Percentiles rank a stretch among this genome's conserved stretches.
These are phyloP conservation scores for Teratosphaeria zuluensis DNA, from an alignment of 2,329 filamentous ascomycete species.

Conservation along the genomic window DNA sequence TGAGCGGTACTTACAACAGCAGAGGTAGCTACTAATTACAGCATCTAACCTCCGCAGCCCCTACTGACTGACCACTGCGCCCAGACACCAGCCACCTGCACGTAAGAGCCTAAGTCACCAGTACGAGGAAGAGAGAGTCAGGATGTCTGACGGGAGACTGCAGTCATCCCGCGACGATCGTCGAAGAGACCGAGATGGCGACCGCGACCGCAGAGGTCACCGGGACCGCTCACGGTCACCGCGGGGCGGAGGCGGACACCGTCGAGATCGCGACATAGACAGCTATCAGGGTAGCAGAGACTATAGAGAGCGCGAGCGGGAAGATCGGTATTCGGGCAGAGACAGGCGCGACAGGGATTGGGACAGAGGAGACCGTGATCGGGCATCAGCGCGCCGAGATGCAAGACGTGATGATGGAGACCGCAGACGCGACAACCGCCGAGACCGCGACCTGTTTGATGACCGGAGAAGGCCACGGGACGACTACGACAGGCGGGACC, in stretches of 20 bases:
- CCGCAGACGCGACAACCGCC: conserved; percentile 38
- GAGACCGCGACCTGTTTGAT: conserved; percentile 28
- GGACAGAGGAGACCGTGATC: conserved; percentile 32
- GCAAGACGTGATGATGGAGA: conserved; percentile 50
- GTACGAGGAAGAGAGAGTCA: conserved; percentile 11
- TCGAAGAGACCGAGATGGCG: conserved; percentile 37
- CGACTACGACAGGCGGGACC: conserved; percentile 36
- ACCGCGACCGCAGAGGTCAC: conserved; percentile 44
- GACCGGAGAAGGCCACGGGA: conserved; percentile 22
- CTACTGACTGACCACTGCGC: background rate
- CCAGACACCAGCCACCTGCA: conserved; percentile 3
- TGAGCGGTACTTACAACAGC: background rate
- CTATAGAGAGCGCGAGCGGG: conserved; percentile 85
- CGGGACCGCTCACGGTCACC: conserved; percentile 76
- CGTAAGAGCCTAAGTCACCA: conserved; percentile 21
- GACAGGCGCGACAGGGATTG: conserved; percentile 12
- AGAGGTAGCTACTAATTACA: background rate
- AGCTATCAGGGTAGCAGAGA: conserved; percentile 87
- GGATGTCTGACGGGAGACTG: conserved; percentile 28
- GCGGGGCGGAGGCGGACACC: conserved; percentile 58
- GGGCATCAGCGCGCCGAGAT: conserved; percentile 51
- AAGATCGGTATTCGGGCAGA: conserved; percentile 70
- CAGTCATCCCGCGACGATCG: conserved; percentile 39
- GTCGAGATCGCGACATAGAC: conserved; percentile 70
- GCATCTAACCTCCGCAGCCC: conserved; percentile 1